A percentile compares a stretch with the other conserved stretches of the same genome.
Evolutionary conservation across 2,329 filamentous ascomycete species (phyloP).

Genomic region (Cladophialophora yegresii): DNA sequence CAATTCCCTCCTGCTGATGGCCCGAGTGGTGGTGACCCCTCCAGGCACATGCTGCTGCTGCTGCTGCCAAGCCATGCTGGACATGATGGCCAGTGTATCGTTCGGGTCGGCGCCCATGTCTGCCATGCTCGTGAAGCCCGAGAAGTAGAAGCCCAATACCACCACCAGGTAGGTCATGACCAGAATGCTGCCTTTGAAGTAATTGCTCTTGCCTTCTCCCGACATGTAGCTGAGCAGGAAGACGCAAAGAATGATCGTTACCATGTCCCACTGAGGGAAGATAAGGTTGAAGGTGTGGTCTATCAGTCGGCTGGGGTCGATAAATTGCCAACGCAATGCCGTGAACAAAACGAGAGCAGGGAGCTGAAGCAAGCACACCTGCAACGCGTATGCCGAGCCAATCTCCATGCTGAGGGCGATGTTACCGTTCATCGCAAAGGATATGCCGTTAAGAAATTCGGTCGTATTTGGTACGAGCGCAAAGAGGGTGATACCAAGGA

Average conservation of each 20-base stretch:
- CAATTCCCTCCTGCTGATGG: slow-evolving; percentile 19
- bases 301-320: slow-evolving; percentile 57
- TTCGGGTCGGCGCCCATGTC: slow-evolving; percentile 51
- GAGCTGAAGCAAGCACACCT: slow-evolving; percentile 93
- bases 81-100: slow-evolving; percentile 47
- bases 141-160: slow-evolving; percentile 86
- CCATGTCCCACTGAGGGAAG: slow-evolving; percentile 99
- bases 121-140: slow-evolving; percentile 62
- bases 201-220: slow-evolving; percentile 98
- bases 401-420: slow-evolving; percentile 99
- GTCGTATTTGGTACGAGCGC: slow-evolving; percentile 97
- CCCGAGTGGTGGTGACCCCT: background rate
- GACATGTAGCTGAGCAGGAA: slow-evolving; percentile 98
- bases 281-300: slow-evolving; percentile 67
- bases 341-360: slow-evolving; percentile 91
- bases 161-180: slow-evolving; percentile 92
- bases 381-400: slow-evolving; percentile 91
- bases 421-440: slow-evolving; percentile 99
- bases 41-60: slow-evolving; percentile 12
- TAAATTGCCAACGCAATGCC: slow-evolving; percentile 65
- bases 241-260: slow-evolving; percentile 91
- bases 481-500: slow-evolving; percentile 93
- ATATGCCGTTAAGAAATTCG: slow-evolving; percentile 97
- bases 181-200: slow-evolving; percentile 97
- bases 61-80: slow-evolving; percentile 28